Base-by-base conservation (phyloP, 371 early-diverging fungal genomes). In the Rhizomucor pusillus region DNA sequence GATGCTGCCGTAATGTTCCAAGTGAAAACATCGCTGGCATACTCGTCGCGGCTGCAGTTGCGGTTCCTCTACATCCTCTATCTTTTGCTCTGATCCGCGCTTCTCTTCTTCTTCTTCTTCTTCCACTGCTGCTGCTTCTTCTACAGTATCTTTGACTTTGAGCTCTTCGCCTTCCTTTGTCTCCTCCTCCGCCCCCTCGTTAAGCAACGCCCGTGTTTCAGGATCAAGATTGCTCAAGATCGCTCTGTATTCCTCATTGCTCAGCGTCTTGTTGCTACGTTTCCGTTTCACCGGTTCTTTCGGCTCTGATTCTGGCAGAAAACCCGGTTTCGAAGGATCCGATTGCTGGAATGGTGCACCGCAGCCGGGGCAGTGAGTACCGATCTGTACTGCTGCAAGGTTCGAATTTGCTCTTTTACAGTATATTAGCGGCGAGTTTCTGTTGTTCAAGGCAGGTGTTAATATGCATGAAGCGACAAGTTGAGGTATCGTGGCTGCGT, bases 331-430 rank as follows among this genome's bases (percentile, higher is more conserved):
- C 2, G 45, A 23, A 1, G 65, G 48, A 44, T 77, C 66, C 0
- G 57, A 52, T 1, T 57, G 62, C 65, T 89, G 89, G 37, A 89
- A 85, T 23, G 71, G 75, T 10, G 87, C 87, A 14, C 89, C 89
- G 48, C 89, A 89, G 0, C 88, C 87, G 11, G 88, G 82, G 56
- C 89, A 89, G 54, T 82, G 35, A 14, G 41, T 41, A 14, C 41
- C 16, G 5, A 16, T 41, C 41, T 19, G 14, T 9, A 11, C 41
- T 41, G 14, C 41, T 41, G 11, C 41, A 19, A 41, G 14, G 41
- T 5, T 14, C 41, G 41, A 41, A 29, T 7, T 29, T 29, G 29
- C 7, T 7, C 29, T 29, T 29, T 29, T 29, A 7, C 7, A 7
- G 29, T 7, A 29, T 29, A 29, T 29, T n/a, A n/a, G n/a, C 29